Conservation (phyloP, 2,329 filamentous ascomycete genomes). For the Dactylonectria macrodidyma region DNA sequence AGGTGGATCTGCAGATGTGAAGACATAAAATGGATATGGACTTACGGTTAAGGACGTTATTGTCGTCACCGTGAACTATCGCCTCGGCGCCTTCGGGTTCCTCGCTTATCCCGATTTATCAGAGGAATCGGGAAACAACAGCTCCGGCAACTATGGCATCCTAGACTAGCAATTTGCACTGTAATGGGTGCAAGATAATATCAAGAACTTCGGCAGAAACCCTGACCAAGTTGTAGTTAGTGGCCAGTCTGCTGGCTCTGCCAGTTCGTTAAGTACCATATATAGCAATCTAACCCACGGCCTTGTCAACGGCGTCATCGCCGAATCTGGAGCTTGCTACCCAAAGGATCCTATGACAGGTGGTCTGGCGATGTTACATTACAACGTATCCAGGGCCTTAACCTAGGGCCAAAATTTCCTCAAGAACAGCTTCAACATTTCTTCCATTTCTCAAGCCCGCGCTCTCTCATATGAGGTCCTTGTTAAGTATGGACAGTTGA, state of each 20-base stretch:
- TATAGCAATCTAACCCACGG: slow-evolving; percentile 17
- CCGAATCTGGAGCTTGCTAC: slow-evolving; percentile 4
- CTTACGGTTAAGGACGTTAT: slow-evolving; percentile 16
- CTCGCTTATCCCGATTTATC: slow-evolving; percentile 15
- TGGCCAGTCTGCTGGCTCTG: slow-evolving; percentile 19
- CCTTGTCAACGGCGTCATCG: slow-evolving; percentile 10
- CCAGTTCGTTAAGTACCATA: slow-evolving; percentile 8
- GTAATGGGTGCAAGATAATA: slow-evolving; percentile 23
- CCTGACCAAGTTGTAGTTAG: slow-evolving; percentile 12
- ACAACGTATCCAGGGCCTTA: not conserved
- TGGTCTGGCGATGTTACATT: slow-evolving; percentile 5
- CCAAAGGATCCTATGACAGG: slow-evolving; percentile 15
- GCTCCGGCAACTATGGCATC: slow-evolving; percentile 13
- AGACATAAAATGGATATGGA: slow-evolving; percentile 16
- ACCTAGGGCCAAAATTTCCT: not conserved
- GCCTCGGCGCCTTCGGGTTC: slow-evolving; percentile 17
- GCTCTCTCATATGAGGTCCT: not conserved
- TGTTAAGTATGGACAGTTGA: not conserved
- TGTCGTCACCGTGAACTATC: slow-evolving; percentile 20
- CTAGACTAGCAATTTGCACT: slow-evolving; percentile 22
- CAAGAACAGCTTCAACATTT: not conserved
- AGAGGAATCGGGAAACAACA: slow-evolving; percentile 7
- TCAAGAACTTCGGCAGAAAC: slow-evolving; percentile 20
- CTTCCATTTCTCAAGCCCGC: slow-evolving; percentile 1
- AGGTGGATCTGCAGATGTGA: slow-evolving; percentile 17